Base-by-base conservation (phyloP, 441 rosid species). In the Syzygium malaccense region DNA sequence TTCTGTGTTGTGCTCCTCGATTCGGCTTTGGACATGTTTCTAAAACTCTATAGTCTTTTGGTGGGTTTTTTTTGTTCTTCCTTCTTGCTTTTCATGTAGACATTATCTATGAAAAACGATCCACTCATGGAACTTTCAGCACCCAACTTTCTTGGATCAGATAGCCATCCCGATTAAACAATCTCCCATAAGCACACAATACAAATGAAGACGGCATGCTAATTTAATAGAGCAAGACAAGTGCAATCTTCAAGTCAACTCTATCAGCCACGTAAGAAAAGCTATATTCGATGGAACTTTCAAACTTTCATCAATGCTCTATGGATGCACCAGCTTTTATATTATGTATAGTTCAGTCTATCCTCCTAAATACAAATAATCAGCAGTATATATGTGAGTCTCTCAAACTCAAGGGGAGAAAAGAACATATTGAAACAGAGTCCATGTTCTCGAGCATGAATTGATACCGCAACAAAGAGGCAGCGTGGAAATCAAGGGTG, bases 401-500 rank as follows among this genome's bases (percentile, higher is more conserved):
- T 33, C 37, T 68, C 79, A 68, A 68, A 68, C 79, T 68, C 26
- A 68, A 68, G 48, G 26, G 79, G 79, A 33, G 48, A 68, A 68
- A 68, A 68, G 79, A 45, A 68, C 79, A 33, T 45, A 33, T 33
- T 19, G 79, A 68, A 33, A 68, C 48, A 68, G 79, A 33, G 8
- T 37, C 48, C 79, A 68, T 10, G 79, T 33, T 68, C 48, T 68
- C 1, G 48, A 68, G 48, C 48, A 68, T 68, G 79, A 33, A 19
- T 68, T 3, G 79, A 68, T 68, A 41, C 79, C 14, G 25, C 79
- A 68, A 68, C 37, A 33, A 68, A 33, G 48, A 19, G 33, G 48
- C 5, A 68, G 41, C 1, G 8, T 68, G 48, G 26, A 95, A 95
- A 91, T 89, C 93, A 90, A 54, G 94, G 92, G 88, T 86, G 93